Base-by-base conservation (phyloP, 2,329 filamentous ascomycete species). In the Trichophaea hybrida region DNA sequence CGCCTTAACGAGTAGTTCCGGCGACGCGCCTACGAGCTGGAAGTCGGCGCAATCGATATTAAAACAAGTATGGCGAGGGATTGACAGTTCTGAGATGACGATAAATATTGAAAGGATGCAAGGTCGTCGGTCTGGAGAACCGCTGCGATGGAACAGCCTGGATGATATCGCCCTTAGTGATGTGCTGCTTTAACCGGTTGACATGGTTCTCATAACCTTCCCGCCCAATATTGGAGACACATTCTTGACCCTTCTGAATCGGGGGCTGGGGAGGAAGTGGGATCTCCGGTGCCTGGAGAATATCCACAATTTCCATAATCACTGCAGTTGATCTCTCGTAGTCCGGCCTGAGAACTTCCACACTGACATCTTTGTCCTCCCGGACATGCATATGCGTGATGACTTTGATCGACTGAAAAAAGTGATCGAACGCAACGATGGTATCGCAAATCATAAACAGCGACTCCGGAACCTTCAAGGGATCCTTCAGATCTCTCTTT, bases 51-150 rank as follows among this genome's bases (percentile, higher is more conserved):
- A 97, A 72, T 93, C 83, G 63, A 98, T 81, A 74, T n/a, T 90
- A 98, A 77, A 98, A 98, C 38, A 98, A 82, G 73, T 98, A 98
- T 0, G 93, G 93, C 6, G 89, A 95, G 0, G 93, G 93, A 71
- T 98, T 98, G 69, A 97, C 87, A n/a, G 88, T 95, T 64, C 93
- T 87, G 40, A 98, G 79, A 71, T 95, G 88, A 58, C 91, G 83
- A 77, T 97, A 98, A 69, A 98, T 87, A 76, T 97, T 98, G 78
- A 97, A 98, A 0, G 93, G 91, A 72, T 98, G 93, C 48, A 98
- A 77, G 59, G 81, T 83, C 2, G 93, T 98, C 12, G 90, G 90
- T 33, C 91, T 81, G 6, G 90, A 84, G 70, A 97, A 87, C 56
- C 93, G 83, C 74, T 98, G 93, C 46, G 89, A 96, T 1, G 93